Percentiles rank a stretch among this genome's conserved stretches.
phyloP scores from a whole-genome alignment of 768 basidiomycete genomes.

The Collybia mongolica region DNA sequence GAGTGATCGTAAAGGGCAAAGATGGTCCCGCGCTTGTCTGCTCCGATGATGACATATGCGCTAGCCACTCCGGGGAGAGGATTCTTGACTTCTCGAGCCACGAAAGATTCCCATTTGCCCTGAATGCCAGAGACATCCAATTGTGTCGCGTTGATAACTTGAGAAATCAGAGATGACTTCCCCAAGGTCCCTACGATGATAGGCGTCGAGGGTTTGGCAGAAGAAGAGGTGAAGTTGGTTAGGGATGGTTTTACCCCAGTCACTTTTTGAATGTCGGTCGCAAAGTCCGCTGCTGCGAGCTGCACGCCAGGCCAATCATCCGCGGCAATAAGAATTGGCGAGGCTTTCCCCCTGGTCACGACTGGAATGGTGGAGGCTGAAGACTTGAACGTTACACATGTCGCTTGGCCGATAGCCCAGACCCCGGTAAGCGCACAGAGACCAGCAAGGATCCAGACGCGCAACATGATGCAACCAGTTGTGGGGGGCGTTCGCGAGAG shows the following conservation, averaged over 20 bases:
- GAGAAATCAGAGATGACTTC: slow-evolving; percentile 51
- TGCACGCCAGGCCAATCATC: slow-evolving; percentile 69
- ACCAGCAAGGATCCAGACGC: slow-evolving; percentile 7
- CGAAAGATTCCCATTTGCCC: slow-evolving; percentile 68
- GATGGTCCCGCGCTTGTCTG: slow-evolving; percentile 69
- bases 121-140: slow-evolving; percentile 56
- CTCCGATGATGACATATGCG: slow-evolving; percentile 68
- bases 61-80: slow-evolving; percentile 56
- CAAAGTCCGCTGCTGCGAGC: slow-evolving; percentile 59
- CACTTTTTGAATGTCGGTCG: slow-evolving; percentile 58
- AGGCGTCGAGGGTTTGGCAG: slow-evolving; percentile 31
- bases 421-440: slow-evolving; percentile 17
- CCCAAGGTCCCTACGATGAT: slow-evolving; percentile 69
- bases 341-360: slow-evolving; percentile 41
- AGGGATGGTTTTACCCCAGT: slow-evolving; percentile 51
- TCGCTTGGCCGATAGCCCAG: slow-evolving; percentile 45
- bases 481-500: no score
- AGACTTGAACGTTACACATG: slow-evolving; percentile 45
- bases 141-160: slow-evolving; percentile 48
- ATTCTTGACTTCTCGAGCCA: slow-evolving; percentile 49
- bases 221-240: slow-evolving; percentile 44
- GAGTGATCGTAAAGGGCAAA: slow-evolving; percentile 67
- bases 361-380: slow-evolving; percentile 38
- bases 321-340: slow-evolving; percentile 47
- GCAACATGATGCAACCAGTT: slow-evolving; percentile 12